Percentiles rank a stretch among this genome's conserved stretches.
These are phyloP conservation scores for Podospora tetraspora DNA, from an alignment of 495 filamentous ascomycete species.

Conservation along the genomic window DNA sequence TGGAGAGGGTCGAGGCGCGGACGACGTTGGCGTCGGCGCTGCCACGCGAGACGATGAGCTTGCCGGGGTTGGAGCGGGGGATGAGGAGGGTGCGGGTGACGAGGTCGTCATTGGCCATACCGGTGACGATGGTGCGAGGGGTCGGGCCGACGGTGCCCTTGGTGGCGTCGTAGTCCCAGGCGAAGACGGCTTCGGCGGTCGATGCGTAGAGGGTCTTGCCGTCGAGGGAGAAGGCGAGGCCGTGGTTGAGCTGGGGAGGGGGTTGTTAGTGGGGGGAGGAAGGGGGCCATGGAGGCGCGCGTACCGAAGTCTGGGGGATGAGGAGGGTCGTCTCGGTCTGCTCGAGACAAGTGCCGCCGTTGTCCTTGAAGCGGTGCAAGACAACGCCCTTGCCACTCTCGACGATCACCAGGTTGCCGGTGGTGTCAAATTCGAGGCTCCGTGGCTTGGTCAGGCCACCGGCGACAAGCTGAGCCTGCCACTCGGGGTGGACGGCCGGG, in stretches of 20 bases:
- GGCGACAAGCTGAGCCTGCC: slow-evolving; percentile 49
- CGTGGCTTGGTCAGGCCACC: slow-evolving; percentile 49
- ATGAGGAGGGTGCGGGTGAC: slow-evolving; percentile 56
- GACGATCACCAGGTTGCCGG: slow-evolving; percentile 53
- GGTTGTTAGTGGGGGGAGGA: background rate
- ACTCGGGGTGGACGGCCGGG: slow-evolving; percentile 52
- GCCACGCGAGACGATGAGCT: slow-evolving; percentile 54
- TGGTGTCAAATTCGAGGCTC: slow-evolving; percentile 53
- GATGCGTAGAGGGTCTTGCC: slow-evolving; percentile 60
- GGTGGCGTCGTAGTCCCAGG: slow-evolving; percentile 53
- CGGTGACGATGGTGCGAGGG: slow-evolving; percentile 44
- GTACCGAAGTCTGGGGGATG: slow-evolving; percentile 36
- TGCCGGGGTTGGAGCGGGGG: slow-evolving; percentile 32
- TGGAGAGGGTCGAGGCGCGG: slow-evolving; percentile 36
- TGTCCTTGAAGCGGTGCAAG: slow-evolving; percentile 44
- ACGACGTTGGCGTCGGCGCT: slow-evolving; percentile 49
- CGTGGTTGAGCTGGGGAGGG: slow-evolving; percentile 52
- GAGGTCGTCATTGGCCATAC: slow-evolving; percentile 55
- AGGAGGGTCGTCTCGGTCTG: slow-evolving; percentile 35
- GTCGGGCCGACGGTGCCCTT: slow-evolving; percentile 35
- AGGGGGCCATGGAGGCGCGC: slow-evolving; percentile 8
- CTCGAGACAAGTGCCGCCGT: slow-evolving; percentile 47
- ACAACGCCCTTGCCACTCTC: slow-evolving; percentile 49
- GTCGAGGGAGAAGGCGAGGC: slow-evolving; percentile 54
- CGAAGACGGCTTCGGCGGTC: slow-evolving; percentile 46